A percentile compares a stretch with the other conserved stretches of the same genome.
These are phyloP conservation scores for Thraustotheca clavata DNA, from an alignment of 352 stramenopile species.

Conservation along the genomic window DNA sequence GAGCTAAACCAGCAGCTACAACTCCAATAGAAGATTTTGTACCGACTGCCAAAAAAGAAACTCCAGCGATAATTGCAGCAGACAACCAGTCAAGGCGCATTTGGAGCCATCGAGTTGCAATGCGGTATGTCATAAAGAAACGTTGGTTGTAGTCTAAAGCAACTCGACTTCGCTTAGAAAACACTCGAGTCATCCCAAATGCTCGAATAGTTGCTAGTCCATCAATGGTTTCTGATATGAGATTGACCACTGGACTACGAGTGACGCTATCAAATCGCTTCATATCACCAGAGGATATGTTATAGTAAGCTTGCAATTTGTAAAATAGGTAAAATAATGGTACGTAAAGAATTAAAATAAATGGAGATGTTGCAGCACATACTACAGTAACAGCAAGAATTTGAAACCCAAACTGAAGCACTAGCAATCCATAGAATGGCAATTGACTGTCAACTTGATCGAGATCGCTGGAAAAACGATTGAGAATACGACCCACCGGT, in stretches of 20 bases:
- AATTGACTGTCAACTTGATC: constrained; percentile 72
- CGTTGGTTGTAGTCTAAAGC: constrained; percentile 58
- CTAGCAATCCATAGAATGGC: constrained; percentile 51
- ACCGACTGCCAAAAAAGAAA: constrained; percentile 85
- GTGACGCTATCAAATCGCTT: constrained; percentile 54
- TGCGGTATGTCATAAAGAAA: constrained; percentile 87
- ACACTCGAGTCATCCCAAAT: constrained; percentile 46
- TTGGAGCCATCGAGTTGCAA: constrained; percentile 93
- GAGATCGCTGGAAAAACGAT: constrained; percentile 68
- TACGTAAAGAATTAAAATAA: constrained; percentile 43
- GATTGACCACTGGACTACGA: constrained; percentile 85
- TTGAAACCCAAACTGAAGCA: constrained; percentile 64
- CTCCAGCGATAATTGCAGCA: constrained; percentile 82
- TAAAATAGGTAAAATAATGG: constrained; percentile 61
- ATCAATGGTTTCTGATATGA: constrained; percentile 86
- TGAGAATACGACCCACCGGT: constrained; percentile 64
- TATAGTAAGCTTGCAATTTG: constrained; percentile 55
- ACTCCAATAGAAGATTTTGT: constrained; percentile 40
- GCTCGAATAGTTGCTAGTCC: constrained; percentile 60
- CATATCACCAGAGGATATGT: constrained; percentile 54
- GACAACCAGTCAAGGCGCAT: constrained; percentile 86
- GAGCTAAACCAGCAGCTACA: constrained; percentile 86
- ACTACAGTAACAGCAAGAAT: constrained; percentile 54
- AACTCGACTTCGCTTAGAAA: constrained; percentile 27
- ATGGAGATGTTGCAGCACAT: constrained; percentile 47